Evolutionary conservation across 441 rosid species (phyloP), one percentile per base, ranked within the genome.

Genomic region (Gossypium lobatum): DNA sequence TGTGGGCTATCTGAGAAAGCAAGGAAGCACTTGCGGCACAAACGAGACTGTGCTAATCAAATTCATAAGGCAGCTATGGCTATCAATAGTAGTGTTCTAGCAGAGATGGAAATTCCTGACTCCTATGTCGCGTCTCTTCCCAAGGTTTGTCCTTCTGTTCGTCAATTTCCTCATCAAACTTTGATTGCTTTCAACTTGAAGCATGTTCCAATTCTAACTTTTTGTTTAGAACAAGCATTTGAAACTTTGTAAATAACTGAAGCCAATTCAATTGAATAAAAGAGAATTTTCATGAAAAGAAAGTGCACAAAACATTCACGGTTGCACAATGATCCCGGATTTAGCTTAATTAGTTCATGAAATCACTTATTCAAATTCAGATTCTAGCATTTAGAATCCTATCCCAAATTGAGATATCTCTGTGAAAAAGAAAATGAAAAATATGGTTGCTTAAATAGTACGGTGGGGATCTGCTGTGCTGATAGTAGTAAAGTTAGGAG

Each of bases 11-110:
- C 95, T 0, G 88, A 85, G 68, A 84, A 84, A 25, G 83, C 87
- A 31, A 81, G 86, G 77, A 84, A 85, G 75, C 46, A 84, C 28
- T 61, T 87, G 83, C 77, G 79, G 48, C 82, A 85, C 72, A 88
- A 84, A 78, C 88, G 88, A 0, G 88, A 85, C 72, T 85, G 87
- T 1, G 86, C 91, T 13, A 85, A 80, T 81, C 92, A 90, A 53
- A 88, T 90, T 71, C 91, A 90, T 79, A 90, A 90, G 78, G 95
- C 92, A 8, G 92, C 92, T 4, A 84, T 87, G 81, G 88, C 91
- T 14, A 90, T 90, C 71, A 90, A 90, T 34, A 83, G 89, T 61
- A 75, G 82, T 9, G 81, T 87, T 78, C 89, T 88, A 10, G 83
- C 83, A 4, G 95, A 88, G 79, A 90, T 90, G 91, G 92, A 85